phyloP scores from a whole-genome alignment of 2,329 filamentous ascomycete genomes.

The Ophiocordyceps camponoti-saundersi region DNA sequence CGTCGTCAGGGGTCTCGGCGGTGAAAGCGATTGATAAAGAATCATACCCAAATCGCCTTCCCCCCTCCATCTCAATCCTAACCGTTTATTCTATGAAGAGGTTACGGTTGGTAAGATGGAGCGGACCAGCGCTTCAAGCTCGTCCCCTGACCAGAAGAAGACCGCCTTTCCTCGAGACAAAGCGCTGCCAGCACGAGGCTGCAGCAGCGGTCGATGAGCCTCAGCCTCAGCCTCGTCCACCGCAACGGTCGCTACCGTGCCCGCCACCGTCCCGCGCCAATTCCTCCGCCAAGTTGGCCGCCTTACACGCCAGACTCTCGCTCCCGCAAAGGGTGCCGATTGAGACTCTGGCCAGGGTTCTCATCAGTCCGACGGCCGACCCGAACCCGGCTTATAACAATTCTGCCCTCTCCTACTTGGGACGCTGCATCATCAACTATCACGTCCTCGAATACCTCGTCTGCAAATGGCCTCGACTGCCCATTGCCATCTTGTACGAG shows the following conservation, averaged over 20 bases:
- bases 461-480: conserved; percentile 78
- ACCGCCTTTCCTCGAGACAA: conserved; percentile 8
- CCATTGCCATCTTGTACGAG: conserved; percentile 73
- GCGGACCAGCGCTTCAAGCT: conserved; percentile 22
- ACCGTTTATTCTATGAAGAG: conserved; percentile 18
- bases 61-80: neutral
- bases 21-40: neutral
- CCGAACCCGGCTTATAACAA: conserved; percentile 74
- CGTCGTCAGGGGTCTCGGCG: neutral
- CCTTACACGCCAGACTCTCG: conserved; percentile 75
- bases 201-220: conserved; percentile 4
- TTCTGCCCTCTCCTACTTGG: conserved; percentile 61
- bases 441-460: conserved; percentile 80
- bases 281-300: conserved; percentile 74
- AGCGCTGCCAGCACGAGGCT: conserved; percentile 17
- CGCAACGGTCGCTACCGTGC: conserved; percentile 19
- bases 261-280: conserved; percentile 60
- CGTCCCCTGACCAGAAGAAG: conserved; percentile 10
- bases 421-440: conserved; percentile 69
- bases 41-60: too few species aligned
- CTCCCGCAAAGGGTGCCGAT: conserved; percentile 70
- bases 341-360: conserved; percentile 68
- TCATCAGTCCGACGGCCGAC: conserved; percentile 78
- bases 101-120: conserved; percentile 23
- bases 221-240: neutral